These are phyloP conservation scores for Chalara sp. DNA, from an alignment of 2,329 filamentous ascomycete genomes.

Conservation along the genomic window DNA sequence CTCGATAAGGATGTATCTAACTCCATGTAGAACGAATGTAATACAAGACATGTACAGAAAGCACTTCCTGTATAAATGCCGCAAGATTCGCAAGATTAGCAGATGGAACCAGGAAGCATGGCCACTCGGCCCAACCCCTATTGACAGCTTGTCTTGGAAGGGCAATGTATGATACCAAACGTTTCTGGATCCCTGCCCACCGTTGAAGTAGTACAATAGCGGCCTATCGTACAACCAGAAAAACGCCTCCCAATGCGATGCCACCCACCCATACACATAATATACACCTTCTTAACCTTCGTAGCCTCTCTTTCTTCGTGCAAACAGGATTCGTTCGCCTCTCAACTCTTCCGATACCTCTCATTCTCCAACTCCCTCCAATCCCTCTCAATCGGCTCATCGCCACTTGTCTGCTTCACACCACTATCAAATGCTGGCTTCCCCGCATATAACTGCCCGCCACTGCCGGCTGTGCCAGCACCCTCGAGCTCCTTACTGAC, in stretches of 20 bases:
- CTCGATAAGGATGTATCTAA: too few relatives aligned
- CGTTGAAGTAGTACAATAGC: too few relatives aligned
- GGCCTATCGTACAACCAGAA: too few relatives aligned
- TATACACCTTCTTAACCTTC: not conserved
- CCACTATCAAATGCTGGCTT: slow-evolving; percentile 59
- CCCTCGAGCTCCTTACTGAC: slow-evolving; percentile 54
- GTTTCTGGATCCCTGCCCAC: too few relatives aligned
- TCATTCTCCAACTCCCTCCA: slow-evolving; percentile 62
- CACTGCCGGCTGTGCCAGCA: slow-evolving; percentile 31
- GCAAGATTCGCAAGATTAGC: too few relatives aligned
- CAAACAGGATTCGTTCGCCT: not conserved
- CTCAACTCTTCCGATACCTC: slow-evolving; percentile 38
- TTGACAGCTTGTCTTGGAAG: too few relatives aligned
- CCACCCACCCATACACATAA: not conserved
- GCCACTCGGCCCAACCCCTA: too few relatives aligned
- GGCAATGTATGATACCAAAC: too few relatives aligned
- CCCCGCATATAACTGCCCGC: slow-evolving; percentile 71
- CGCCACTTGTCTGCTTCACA: slow-evolving; percentile 60
- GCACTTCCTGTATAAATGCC: too few relatives aligned
- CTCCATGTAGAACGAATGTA: too few relatives aligned
- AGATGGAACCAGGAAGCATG: too few relatives aligned
- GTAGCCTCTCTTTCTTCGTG: not conserved
- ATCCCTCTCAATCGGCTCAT: slow-evolving; percentile 54
- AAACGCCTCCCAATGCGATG: not conserved
- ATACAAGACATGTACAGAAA: too few relatives aligned